Conservation (phyloP, 2,329 filamentous ascomycete genomes). For the Aspergillus sp. region DNA sequence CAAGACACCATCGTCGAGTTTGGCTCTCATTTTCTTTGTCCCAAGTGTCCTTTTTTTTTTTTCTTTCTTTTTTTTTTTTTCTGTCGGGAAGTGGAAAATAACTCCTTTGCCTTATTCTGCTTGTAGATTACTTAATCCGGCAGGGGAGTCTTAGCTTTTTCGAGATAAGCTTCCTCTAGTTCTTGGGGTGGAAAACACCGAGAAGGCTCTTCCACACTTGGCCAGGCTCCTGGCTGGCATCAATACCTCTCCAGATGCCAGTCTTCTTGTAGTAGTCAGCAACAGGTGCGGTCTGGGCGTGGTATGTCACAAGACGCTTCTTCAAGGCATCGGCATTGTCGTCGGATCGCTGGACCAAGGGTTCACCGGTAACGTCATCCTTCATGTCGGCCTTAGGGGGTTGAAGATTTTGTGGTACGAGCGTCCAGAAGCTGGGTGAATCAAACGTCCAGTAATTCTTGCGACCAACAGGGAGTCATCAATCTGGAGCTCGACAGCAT, state of each 20-base stretch:
- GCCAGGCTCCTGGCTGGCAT: slow-evolving; percentile 92
- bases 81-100: too few species aligned
- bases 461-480: slow-evolving; percentile 90
- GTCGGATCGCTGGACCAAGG: slow-evolving; percentile 90
- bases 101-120: too few species aligned
- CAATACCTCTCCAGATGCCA: slow-evolving; percentile 92
- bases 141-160: background rate
- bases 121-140: too few species aligned
- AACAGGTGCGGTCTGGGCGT: slow-evolving; percentile 87
- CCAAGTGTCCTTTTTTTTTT: too few species aligned
- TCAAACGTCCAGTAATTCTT: slow-evolving; percentile 90
- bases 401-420: slow-evolving; percentile 99
- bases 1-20: too few species aligned
- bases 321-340: slow-evolving; percentile 94
- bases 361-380: slow-evolving; percentile 95
- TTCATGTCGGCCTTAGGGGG: slow-evolving; percentile 93
- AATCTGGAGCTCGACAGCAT: slow-evolving; percentile 94
- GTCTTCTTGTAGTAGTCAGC: slow-evolving; percentile 96
- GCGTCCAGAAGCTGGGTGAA: slow-evolving; percentile 93
- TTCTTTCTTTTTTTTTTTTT: too few species aligned
- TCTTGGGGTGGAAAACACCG: slow-evolving; percentile 70
- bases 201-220: slow-evolving; percentile 94
- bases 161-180: slow-evolving; percentile 23
- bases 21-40: too few species aligned
- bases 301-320: slow-evolving; percentile 92